These are phyloP conservation scores for Spergularia azorica DNA, from an alignment of 179 eudicot species.

Conservation along the genomic window DNA sequence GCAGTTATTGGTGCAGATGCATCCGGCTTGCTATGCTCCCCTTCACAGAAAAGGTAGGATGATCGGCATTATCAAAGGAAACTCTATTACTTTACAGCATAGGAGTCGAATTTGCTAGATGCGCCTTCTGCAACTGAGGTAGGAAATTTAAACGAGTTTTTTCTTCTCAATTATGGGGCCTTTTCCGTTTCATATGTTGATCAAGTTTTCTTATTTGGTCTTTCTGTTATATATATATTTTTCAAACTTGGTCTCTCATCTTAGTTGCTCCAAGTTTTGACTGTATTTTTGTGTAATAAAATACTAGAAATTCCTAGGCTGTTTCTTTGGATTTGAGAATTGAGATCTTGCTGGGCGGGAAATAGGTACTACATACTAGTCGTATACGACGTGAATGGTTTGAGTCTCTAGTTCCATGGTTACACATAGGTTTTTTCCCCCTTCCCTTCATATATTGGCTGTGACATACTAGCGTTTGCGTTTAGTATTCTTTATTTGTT, in stretches of 20 bases:
- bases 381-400: slow-evolving; percentile 3
- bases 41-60: slow-evolving; percentile 65
- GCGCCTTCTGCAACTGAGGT: slow-evolving; percentile 24
- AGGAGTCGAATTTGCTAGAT: slow-evolving; percentile 20
- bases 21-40: slow-evolving; percentile 83
- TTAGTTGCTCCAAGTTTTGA: slow-evolving; percentile 16
- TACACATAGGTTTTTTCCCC: slow-evolving; percentile 5
- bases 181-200: slow-evolving; percentile 1
- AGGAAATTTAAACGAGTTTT: slow-evolving; percentile 19
- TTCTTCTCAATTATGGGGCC: slow-evolving; percentile 19
- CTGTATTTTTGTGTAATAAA: slow-evolving; percentile 33
- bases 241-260: slow-evolving; percentile 9
- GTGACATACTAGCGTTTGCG: not conserved
- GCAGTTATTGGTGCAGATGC: slow-evolving; percentile 83
- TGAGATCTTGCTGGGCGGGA: slow-evolving; percentile 19
- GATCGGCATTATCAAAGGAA: slow-evolving; percentile 5
- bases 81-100: slow-evolving; percentile 3
- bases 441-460: not conserved
- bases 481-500: not conserved
- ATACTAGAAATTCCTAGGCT: slow-evolving; percentile 22
- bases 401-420: slow-evolving; percentile 10
- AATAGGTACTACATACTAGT: slow-evolving; percentile 6
- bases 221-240: slow-evolving; percentile 14
- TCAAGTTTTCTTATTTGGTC: not conserved
- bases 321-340: slow-evolving; percentile 32